phyloP scores from a whole-genome alignment of 352 stramenopile genomes.

The Phytophthora pisi region DNA sequence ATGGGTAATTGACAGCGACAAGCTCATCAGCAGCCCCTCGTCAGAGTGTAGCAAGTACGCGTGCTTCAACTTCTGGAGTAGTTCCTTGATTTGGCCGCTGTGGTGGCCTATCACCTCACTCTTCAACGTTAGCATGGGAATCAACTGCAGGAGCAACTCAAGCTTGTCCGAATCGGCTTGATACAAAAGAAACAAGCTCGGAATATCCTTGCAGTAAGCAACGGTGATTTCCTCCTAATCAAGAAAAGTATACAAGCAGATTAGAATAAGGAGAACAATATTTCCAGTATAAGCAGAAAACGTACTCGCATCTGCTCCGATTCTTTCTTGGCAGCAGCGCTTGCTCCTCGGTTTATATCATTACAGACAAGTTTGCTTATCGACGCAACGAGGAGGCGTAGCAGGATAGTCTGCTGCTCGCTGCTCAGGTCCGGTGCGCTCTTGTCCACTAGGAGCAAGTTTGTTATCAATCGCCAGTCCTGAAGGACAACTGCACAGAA shows the following conservation, averaged over 20 bases:
- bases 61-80: constrained; percentile 82
- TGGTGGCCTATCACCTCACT: constrained; percentile 75
- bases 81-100: constrained; percentile 61
- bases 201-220: constrained; percentile 83
- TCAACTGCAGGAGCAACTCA: constrained; percentile 72
- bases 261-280: not conserved
- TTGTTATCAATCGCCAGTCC: constrained; percentile 79
- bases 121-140: constrained; percentile 70
- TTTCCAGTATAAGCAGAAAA: not conserved
- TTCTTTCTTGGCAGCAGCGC: constrained; percentile 53
- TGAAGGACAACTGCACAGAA: constrained; percentile 76
- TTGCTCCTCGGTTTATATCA: constrained; percentile 31
- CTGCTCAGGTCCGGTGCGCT: constrained; percentile 78
- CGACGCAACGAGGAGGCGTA: constrained; percentile 72
- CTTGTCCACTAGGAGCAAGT: constrained; percentile 81
- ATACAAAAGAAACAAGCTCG: constrained; percentile 72
- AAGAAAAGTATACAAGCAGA: not conserved
- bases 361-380: constrained; percentile 63
- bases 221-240: constrained; percentile 79
- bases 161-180: constrained; percentile 86
- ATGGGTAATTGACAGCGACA: constrained; percentile 73
- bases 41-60: constrained; percentile 72
- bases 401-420: constrained; percentile 81
- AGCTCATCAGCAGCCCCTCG: constrained; percentile 67
- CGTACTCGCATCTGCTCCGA: constrained; percentile 55